A percentile compares a stretch with the other conserved stretches of the same genome.
Conservation (phyloP, 106 monocot species). For the Hemerocallis citrina region DNA sequence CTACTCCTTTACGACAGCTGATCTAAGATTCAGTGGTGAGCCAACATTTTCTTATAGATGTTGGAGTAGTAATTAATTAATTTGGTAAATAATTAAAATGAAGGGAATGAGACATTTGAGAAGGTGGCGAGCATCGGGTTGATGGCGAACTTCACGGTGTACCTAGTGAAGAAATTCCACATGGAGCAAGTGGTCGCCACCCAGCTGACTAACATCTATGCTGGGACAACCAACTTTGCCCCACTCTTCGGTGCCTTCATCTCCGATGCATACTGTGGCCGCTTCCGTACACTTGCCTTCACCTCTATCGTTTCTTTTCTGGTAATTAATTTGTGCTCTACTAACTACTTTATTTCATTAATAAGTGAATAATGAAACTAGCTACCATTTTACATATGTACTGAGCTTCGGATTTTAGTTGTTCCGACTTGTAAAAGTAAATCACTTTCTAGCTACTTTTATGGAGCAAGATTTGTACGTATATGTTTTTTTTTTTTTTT, state of each 20-base stretch:
- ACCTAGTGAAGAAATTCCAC: constrained; percentile 20
- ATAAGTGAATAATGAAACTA: too few species aligned
- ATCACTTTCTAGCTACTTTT: too few species aligned
- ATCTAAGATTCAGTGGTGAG: neutral
- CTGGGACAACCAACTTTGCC: constrained; percentile 15
- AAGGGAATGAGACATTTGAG: constrained; percentile 42
- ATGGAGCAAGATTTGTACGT: too few species aligned
- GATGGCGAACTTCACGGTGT: constrained; percentile 30
- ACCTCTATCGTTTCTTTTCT: constrained; percentile 5
- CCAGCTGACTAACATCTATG: constrained; percentile 29
- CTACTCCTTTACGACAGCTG: neutral
- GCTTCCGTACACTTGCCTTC: constrained; percentile 20
- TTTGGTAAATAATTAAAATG: neutral
- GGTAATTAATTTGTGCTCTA: too few species aligned
- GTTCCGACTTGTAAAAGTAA: too few species aligned
- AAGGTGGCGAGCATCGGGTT: constrained; percentile 30
- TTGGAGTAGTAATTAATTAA: neutral
- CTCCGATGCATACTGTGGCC: constrained; percentile 27
- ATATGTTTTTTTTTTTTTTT: too few species aligned
- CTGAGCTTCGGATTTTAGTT: too few species aligned
- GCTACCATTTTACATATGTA: too few species aligned
- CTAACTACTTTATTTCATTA: too few species aligned
- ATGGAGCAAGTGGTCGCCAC: constrained; percentile 20
- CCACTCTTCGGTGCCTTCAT: constrained; percentile 33
- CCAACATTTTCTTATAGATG: neutral